Evolutionary conservation across 225 moss, liverwort and hornwort species (phyloP), one percentile per base, ranked within the genome.

Genomic region (Lunularia cruciata): DNA sequence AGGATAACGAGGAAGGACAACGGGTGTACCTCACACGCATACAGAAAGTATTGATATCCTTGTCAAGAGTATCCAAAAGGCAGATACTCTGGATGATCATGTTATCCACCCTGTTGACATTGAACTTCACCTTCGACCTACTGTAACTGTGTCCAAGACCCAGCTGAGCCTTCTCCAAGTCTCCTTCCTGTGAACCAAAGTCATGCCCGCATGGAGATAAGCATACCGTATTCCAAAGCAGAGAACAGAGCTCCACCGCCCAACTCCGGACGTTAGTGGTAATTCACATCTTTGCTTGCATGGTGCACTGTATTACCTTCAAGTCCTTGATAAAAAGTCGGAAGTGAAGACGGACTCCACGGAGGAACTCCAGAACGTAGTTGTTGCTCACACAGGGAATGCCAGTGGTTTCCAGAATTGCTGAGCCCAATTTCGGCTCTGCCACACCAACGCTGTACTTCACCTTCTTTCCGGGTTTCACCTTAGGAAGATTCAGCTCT

Each of bases 41-140:
- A 35, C 87, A 89, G 68, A 96, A 96, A 30, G 96, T 90, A 22
- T 96, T 96, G 77, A 96, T 75, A 59, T 92, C 90, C 75, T 96
- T 96, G 76, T 96, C 96, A 48, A 96, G 81, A 23, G 90, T 96
- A 47, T 96, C 92, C 74, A 96, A 67, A 76, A 96, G 83, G 67
- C 88, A 87, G 69, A 96, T 96, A 69, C 92, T 92, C 75, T 96
- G 90, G 55, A 92, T 96, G 45, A 96, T 90, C 96, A 96, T 96
- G 74, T 96, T 96, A 52, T 96, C 92, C 15, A 92, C 92, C 72
- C 92, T 86, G 68, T 96, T 96, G 27, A 92, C 92, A 71, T 96
- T 96, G 57, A 96, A 96, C 48, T 96, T 96, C 62, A 96, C 96
- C 81, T 96, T 96, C 55, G 87, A 86, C 67, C 92, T 87, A 76